phyloP scores from a whole-genome alignment of 768 basidiomycete genomes.

The Panus rudis region DNA sequence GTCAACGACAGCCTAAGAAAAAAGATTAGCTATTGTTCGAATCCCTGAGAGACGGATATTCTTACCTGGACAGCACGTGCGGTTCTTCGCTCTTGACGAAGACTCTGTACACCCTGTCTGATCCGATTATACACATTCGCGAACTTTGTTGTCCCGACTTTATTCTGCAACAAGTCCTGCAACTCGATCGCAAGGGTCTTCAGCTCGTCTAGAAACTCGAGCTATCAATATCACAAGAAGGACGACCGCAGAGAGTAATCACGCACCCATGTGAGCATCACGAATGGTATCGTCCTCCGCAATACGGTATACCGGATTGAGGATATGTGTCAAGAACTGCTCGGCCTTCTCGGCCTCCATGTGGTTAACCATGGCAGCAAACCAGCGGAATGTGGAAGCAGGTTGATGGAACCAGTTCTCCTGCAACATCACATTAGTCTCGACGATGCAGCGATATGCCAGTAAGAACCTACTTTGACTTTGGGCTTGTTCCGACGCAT shows the following conservation, averaged over 20 bases:
- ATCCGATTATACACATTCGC: constrained; percentile 74
- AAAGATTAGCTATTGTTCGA: not conserved
- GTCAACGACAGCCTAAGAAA: constrained; percentile 53
- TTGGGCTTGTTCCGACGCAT: constrained; percentile 50
- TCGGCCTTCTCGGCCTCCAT: constrained; percentile 56
- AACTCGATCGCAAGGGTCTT: constrained; percentile 76
- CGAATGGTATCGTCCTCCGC: constrained; percentile 80
- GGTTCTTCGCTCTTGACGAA: constrained; percentile 67
- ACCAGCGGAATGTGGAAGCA: constrained; percentile 78
- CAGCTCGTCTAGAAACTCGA: constrained; percentile 66
- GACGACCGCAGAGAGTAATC: too few species aligned
- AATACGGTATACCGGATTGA: constrained; percentile 83
- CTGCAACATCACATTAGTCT: constrained; percentile 31
- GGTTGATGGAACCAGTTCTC: constrained; percentile 81
- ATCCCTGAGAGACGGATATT: not conserved
- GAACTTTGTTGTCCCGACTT: constrained; percentile 86
- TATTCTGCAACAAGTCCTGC: constrained; percentile 78
- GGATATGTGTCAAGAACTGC: constrained; percentile 72
- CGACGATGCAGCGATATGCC: not conserved
- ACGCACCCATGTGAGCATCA: constrained; percentile 71
- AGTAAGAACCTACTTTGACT: constrained; percentile 32
- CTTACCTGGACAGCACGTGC: constrained; percentile 39
- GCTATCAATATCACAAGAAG: not conserved
- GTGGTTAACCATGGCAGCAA: constrained; percentile 81
- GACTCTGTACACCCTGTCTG: constrained; percentile 57